phyloP scores from a whole-genome alignment of 768 basidiomycete species.

The Sistotremastrum suecicum region DNA sequence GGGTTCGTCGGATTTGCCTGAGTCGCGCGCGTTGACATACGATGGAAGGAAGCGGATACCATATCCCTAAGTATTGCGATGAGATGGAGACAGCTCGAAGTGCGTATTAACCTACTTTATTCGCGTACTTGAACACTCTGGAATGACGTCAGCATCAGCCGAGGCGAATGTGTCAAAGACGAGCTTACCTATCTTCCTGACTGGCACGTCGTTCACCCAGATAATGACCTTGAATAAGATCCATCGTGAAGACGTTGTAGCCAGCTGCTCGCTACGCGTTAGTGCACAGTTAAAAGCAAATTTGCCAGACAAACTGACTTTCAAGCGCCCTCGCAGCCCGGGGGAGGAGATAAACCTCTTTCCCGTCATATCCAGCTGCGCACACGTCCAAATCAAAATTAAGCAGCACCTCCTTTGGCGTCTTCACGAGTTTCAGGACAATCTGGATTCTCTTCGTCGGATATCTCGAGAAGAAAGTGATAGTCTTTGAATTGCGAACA shows the following conservation, averaged over 20 bases:
- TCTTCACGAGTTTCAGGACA: slow-evolving; percentile 2
- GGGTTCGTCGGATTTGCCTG: no score
- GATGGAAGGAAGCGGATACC: no score
- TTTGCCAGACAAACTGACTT: slow-evolving; percentile 1
- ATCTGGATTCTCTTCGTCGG: slow-evolving; percentile 2
- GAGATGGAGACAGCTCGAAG: no score
- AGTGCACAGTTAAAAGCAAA: not conserved
- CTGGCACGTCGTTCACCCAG: slow-evolving; percentile 4
- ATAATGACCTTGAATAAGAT: slow-evolving; percentile 6
- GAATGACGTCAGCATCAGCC: no score
- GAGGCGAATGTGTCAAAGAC: not conserved
- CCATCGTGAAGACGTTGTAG: slow-evolving; percentile 5
- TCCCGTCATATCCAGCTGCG: slow-evolving; percentile 3
- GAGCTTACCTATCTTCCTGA: slow-evolving; percentile 3
- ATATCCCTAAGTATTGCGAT: no score
- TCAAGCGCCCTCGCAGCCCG: slow-evolving; percentile 4
- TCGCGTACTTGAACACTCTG: no score
- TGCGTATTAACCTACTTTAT: no score
- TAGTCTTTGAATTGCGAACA: slow-evolving; percentile 5
- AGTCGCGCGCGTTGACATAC: no score
- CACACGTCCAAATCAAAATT: slow-evolving; percentile 6
- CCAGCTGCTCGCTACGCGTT: not conserved
- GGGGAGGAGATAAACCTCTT: slow-evolving; percentile 3
- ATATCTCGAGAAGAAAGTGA: slow-evolving; percentile 4
- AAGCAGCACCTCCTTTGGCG: slow-evolving; percentile 6